Percentiles rank a stretch among this genome's conserved stretches.
phyloP scores from a whole-genome alignment of 768 basidiomycete genomes.

The Mycena filopes region DNA sequence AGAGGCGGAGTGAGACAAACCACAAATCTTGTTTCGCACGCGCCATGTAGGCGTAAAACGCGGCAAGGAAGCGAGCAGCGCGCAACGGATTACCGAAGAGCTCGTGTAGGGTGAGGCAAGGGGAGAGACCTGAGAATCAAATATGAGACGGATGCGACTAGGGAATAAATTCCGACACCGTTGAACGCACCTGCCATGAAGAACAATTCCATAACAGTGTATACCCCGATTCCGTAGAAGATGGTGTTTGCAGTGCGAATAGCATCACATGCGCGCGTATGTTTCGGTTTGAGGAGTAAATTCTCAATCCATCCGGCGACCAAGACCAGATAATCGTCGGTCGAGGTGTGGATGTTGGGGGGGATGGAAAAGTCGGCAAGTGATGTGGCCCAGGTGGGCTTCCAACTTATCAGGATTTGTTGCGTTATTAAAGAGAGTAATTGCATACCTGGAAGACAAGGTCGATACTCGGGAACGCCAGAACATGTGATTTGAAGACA shows the following conservation, averaged over 20 bases:
- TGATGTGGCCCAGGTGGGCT: conserved; percentile 25
- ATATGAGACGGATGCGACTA: not conserved
- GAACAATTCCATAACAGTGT: conserved; percentile 35
- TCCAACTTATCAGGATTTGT: not conserved
- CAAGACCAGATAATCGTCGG: conserved; percentile 11
- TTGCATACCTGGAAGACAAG: conserved; percentile 35
- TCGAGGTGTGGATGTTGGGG: conserved; percentile 18
- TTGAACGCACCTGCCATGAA: conserved; percentile 32
- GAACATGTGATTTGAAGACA: conserved; percentile 31
- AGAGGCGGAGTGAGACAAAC: conserved; percentile 10
- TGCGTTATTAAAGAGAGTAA: not conserved
- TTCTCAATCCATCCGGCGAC: conserved; percentile 32
- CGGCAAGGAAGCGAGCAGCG: conserved; percentile 33
- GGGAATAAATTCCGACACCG: not conserved
- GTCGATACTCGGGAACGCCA: conserved; percentile 34
- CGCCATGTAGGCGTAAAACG: conserved; percentile 32
- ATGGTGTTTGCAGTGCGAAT: conserved; percentile 15
- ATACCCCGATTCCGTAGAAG: conserved; percentile 36
- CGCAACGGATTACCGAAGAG: conserved; percentile 37
- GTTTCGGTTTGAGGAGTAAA: not conserved
- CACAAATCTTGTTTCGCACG: conserved; percentile 16
- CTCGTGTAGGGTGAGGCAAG: conserved; percentile 32
- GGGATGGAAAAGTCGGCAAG: not conserved
- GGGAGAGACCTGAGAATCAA: conserved; percentile 29
- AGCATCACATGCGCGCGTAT: conserved; percentile 20